Conservation (phyloP, 257 asterid genomes). For the Plantago ovata region DNA sequence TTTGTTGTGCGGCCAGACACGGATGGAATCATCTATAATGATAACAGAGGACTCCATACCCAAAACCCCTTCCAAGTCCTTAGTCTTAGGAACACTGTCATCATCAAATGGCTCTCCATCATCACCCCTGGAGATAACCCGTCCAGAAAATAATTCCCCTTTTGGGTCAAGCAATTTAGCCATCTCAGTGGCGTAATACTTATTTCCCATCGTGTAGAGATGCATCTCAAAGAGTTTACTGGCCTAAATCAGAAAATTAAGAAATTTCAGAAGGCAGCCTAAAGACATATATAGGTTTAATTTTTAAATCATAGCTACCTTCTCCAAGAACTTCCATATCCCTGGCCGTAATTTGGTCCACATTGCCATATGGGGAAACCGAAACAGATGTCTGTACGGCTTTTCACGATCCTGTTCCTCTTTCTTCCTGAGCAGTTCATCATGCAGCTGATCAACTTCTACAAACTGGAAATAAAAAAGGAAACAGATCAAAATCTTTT, state of each 20-base stretch:
- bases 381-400: slow-evolving; percentile 72
- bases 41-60: slow-evolving; percentile 95
- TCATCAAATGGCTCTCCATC: slow-evolving; percentile 79
- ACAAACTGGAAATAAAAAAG: slow-evolving; percentile 56
- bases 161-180: slow-evolving; percentile 97
- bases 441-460: slow-evolving; percentile 80
- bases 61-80: slow-evolving; percentile 94
- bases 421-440: slow-evolving; percentile 85
- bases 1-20: slow-evolving; percentile 96
- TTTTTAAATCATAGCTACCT: too few species aligned
- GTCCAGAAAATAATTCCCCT: slow-evolving; percentile 92
- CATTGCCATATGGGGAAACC: slow-evolving; percentile 97
- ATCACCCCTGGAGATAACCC: slow-evolving; percentile 91
- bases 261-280: slow-evolving; percentile 17
- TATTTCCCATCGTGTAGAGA: slow-evolving; percentile 98
- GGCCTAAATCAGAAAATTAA: slow-evolving; percentile 45
- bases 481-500: slow-evolving; percentile 2
- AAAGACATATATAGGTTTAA: too few species aligned
- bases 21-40: slow-evolving; percentile 84
- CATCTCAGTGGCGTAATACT: slow-evolving; percentile 97
- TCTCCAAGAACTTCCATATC: slow-evolving; percentile 94
- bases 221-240: slow-evolving; percentile 86
- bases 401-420: slow-evolving; percentile 94
- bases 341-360: slow-evolving; percentile 99
- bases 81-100: slow-evolving; percentile 78